These are phyloP conservation scores for Coemansia sp. DNA, from an alignment of 192 early-diverging fungal species.

Conservation along the genomic window DNA sequence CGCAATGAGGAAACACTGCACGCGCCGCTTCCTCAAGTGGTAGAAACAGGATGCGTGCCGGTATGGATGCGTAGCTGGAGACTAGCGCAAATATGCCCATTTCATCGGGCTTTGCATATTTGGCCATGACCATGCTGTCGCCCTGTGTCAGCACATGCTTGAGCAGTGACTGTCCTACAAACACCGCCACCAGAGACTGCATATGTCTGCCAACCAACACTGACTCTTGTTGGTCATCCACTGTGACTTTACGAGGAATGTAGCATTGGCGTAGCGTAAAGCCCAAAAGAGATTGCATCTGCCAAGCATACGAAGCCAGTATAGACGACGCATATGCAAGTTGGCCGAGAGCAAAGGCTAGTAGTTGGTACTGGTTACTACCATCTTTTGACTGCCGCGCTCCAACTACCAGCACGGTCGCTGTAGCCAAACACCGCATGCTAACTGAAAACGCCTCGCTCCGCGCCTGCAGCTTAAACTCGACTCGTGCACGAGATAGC, in stretches of 20 bases:
- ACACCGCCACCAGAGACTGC: constrained; percentile 65
- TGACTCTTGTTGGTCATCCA: constrained; percentile 6
- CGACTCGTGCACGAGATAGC: constrained; percentile 61
- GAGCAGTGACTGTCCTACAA: constrained; percentile 83
- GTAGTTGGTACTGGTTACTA: constrained; percentile 55
- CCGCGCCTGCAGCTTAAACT: constrained; percentile 73
- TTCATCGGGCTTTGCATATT: constrained; percentile 50
- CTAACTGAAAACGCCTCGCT: constrained; percentile 81
- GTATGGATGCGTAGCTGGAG: constrained; percentile 85
- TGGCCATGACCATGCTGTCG: constrained; percentile 88
- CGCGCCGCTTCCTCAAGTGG: constrained; percentile 91
- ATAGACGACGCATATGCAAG: constrained; percentile 65
- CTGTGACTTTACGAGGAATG: not conserved
- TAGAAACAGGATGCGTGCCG: constrained; percentile 86
- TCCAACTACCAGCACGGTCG: constrained; percentile 59
- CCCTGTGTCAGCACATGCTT: constrained; percentile 95
- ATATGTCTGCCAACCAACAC: constrained; percentile 56
- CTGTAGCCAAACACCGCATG: constrained; percentile 66
- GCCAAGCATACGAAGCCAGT: constrained; percentile 56
- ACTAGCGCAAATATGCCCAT: constrained; percentile 85
- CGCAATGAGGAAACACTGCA: constrained; percentile 59
- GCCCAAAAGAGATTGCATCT: constrained; percentile 35
- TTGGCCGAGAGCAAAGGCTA: constrained; percentile 80
- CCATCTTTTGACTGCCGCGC: constrained; percentile 11
- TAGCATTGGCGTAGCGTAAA: constrained; percentile 3